Conservation (phyloP, 257 asterid genomes). For the Petunia secreta region DNA sequence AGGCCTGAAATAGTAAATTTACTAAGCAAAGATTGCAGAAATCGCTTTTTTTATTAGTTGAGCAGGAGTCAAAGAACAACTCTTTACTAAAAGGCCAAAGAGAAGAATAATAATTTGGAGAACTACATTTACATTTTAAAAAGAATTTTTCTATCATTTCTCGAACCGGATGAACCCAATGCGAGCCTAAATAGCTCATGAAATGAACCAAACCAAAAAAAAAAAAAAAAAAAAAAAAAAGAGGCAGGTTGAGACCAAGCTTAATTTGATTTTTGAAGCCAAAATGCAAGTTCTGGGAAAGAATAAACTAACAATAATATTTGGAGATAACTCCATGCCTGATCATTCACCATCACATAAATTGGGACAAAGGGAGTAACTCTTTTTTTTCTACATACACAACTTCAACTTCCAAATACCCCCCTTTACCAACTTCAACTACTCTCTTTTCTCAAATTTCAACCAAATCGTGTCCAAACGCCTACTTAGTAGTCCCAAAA, state of each 20-base stretch:
- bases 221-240: background rate
- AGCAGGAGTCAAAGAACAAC: background rate
- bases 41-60: background rate
- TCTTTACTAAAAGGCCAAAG: background rate
- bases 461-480: background rate
- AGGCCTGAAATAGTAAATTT: background rate
- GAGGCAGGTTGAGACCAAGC: background rate
- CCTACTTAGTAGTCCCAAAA: background rate
- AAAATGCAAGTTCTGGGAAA: background rate
- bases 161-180: background rate
- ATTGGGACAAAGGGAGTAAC: too few relatives aligned
- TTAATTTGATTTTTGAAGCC: background rate
- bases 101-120: too few relatives aligned
- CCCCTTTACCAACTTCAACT: too few relatives aligned
- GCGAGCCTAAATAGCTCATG: background rate
- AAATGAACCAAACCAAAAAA: background rate
- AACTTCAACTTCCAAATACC: too few relatives aligned
- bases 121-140: too few relatives aligned
- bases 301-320: background rate
- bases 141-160: background rate
- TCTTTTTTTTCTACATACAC: too few relatives aligned
- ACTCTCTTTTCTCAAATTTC: background rate
- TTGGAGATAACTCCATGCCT: too few relatives aligned
- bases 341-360: too few relatives aligned
- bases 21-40: background rate